Base-by-base conservation (phyloP, 257 asterid genomes). In the Petunia secreta region DNA sequence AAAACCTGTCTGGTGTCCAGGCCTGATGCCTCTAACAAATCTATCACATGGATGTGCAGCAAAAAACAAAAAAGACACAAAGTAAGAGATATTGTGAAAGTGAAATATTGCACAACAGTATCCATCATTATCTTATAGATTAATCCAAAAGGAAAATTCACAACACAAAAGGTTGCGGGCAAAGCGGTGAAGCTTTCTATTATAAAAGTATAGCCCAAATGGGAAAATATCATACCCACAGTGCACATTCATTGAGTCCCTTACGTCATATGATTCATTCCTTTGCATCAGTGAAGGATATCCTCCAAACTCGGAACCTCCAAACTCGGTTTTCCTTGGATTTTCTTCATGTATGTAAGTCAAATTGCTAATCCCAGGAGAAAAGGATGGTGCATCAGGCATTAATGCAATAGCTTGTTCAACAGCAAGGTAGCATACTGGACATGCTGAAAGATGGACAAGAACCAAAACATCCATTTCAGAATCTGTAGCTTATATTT, bases 1-100 rank as follows among this genome's bases (percentile, higher is more conserved):
- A 80, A 93, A 95, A 80, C 97, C 98, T 44, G 99, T 92, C 82
- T 79, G 86, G 77, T 37, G 93, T 59, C 99, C 99, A 38, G 97
- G 97, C 87, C 87, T 87, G 83, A 63, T 80, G 83, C 99, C 99
- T 86, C 81, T 93, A 74, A 90, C 96, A 90, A 95, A 95, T 88
- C 99, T 95, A 82, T 8, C 58, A 48, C 8, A 7, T 39, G 69
- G 59, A 64, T 66, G 25, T 50, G 62, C 46, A 50, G 78, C 1
- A 73, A 6, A 73, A 46, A 50, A 73, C 53, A 66, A 11, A 73
- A 36, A 36, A 0, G 1, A 6, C 36, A 34, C 46, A 2, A 71
- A 48, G 77, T 71, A 48, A 71, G 11, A 48, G 44, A 1, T 14
- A 25, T 34, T 34, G 60, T 25, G 58, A 46, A 71, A 1, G 16